Conservation (phyloP, 1,284 basidiomycete genomes). For the Pyrrhoderma noxium region DNA sequence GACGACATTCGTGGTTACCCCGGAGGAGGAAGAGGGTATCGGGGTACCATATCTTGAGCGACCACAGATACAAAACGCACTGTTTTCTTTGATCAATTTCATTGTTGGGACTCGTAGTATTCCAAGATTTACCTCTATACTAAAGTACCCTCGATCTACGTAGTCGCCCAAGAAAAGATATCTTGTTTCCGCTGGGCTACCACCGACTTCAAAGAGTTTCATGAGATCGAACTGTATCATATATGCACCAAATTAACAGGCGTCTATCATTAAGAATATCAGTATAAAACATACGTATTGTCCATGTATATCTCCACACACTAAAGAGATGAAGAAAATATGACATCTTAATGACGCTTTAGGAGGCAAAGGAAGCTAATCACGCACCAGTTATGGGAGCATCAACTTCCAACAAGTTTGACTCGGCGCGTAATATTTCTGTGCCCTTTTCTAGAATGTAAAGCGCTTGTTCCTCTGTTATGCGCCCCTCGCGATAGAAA, state of each 20-base stretch:
- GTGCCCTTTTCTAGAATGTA: constrained; percentile 81
- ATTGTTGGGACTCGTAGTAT: not conserved
- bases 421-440: constrained; percentile 69
- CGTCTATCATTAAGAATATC: not conserved
- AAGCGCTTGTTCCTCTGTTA: constrained; percentile 86
- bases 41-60: constrained; percentile 90
- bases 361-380: not conserved
- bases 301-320: constrained; percentile 90
- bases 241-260: not conserved
- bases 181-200: constrained; percentile 86
- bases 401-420: constrained; percentile 84
- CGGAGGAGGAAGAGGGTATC: constrained; percentile 86
- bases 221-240: constrained; percentile 76
- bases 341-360: not conserved
- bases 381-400: constrained; percentile 85
- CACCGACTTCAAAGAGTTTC: constrained; percentile 93
- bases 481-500: constrained; percentile 91
- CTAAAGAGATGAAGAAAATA: constrained; percentile 31
- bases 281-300: constrained; percentile 72
- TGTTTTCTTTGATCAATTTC: constrained; percentile 26
- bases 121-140: constrained; percentile 61
- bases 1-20: constrained; percentile 87
- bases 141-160: constrained; percentile 91
- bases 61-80: constrained; percentile 88
- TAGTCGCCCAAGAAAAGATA: constrained; percentile 95